phyloP scores from a whole-genome alignment of 2,329 filamentous ascomycete species.

The Chalaropsis ovoidea region DNA sequence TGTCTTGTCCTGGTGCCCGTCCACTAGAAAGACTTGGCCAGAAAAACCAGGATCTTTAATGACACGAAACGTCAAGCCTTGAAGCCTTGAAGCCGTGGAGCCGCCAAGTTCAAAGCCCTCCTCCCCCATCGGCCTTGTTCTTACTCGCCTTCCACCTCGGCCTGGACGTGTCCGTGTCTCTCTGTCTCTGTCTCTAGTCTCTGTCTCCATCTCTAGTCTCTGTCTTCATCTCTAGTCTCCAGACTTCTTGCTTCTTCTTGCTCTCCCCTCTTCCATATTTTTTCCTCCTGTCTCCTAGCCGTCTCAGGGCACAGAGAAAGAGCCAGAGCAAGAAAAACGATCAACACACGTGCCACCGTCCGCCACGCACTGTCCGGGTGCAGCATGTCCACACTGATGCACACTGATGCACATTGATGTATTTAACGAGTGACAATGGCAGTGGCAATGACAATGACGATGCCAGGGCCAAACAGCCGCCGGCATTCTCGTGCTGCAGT shows the following conservation, averaged over 20 bases:
- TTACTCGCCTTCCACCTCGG: neutral
- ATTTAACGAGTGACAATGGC: neutral
- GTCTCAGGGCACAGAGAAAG: neutral
- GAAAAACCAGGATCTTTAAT: neutral
- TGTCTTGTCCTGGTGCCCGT: neutral
- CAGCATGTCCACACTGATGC: neutral
- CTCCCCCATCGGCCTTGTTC: neutral
- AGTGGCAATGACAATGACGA: too few species aligned
- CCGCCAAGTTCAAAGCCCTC: neutral
- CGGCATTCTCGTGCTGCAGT: neutral
- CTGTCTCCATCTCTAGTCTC: neutral
- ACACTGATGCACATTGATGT: neutral
- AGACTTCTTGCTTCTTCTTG: neutral
- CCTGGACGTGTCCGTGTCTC: neutral
- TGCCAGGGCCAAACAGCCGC: too few species aligned
- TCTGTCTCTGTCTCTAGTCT: neutral
- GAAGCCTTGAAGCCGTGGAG: neutral
- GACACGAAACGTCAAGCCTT: constrained; percentile 6
- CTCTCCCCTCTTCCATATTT: too few species aligned
- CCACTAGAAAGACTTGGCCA: neutral
- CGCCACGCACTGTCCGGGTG: constrained; percentile 1
- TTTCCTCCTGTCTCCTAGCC: neutral
- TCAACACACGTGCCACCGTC: constrained; percentile 2
- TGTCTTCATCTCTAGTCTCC: neutral
- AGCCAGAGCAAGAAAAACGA: neutral